Base-by-base conservation (phyloP, 495 filamentous ascomycete species). In the Aspergillus wentii region DNA sequence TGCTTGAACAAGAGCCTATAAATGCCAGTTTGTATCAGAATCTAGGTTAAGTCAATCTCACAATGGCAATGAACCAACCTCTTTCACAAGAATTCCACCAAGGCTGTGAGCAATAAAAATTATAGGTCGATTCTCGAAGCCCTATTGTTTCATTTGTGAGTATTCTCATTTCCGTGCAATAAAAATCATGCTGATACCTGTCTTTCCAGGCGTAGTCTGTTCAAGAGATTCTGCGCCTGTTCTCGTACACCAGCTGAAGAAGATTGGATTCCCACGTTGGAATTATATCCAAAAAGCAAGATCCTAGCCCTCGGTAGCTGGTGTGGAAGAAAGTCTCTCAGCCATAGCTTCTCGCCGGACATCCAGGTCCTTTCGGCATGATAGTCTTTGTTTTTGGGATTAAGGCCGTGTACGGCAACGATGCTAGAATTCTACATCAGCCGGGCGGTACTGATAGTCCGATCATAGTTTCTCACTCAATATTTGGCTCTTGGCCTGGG, bases 371-470 rank as follows among this genome's bases (percentile, higher is more conserved):
- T 35, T 18, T 66, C 63, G 17, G 48, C 48, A 34, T 56, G 48
- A 20, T 41, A 30, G 10, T 33, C 27, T 14, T 41, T 42, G 33
- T 49, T 52, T 17, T 37, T 49, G 10, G 52, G 52, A 20, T 56
- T 56, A 19, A 56, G 51, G 16, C 70, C 70, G 44, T 74, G 70
- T n/a, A 74, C 46, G 15, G 61, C 61, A 30, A 74, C 51, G 22
- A 74, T 67, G 39, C 68, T 74, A 40, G 36, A n/a, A 17, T 18
- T 11, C 3, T 7, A 15, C 17, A 17, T 36, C 5, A 46, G 32
- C 27, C 26, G 11, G 26, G 4, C 4, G 11, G 21, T 16, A 8
- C 16, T 17, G 6, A 19, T 31, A 8, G 7, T 9, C n/a, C 15
- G 1, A 22, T 14, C 3, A 17, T 2, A 18, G 11, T 14, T 5